Conservation (phyloP, 331 rosid genomes). For the Stylosanthes scabra region DNA sequence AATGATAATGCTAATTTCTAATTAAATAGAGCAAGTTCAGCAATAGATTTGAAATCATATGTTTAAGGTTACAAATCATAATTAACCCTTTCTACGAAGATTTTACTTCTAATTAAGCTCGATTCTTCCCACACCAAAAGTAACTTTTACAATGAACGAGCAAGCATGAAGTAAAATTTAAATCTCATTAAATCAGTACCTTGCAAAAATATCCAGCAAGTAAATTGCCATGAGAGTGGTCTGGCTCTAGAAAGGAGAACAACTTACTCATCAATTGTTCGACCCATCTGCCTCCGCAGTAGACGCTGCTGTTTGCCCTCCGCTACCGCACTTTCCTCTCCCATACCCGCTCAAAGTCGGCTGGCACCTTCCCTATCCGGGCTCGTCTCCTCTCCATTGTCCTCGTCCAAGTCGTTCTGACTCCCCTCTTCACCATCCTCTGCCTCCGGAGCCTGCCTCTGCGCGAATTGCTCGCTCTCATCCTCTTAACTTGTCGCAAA, state of each 20-base stretch:
- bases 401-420: no score
- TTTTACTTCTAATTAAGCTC: conserved; percentile 9
- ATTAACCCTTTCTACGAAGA: background rate
- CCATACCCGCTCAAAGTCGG: no score
- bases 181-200: conserved; percentile 59
- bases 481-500: no score
- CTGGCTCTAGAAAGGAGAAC: conserved; percentile 93
- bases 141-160: background rate
- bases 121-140: conserved; percentile 16
- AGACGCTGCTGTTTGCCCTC: no score
- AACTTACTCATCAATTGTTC: conserved; percentile 88
- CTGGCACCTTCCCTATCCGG: no score
- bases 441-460: no score
- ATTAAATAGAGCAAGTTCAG: conserved; percentile 5
- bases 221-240: conserved; percentile 73
- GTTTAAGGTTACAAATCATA: conserved; percentile 10
- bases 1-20: background rate
- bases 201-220: conserved; percentile 99
- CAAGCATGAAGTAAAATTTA: conserved; percentile 23
- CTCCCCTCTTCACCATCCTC: no score
- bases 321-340: no score
- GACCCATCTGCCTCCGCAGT: no score
- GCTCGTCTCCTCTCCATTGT: no score
- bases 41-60: conserved; percentile 11
- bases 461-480: no score